Percentiles rank a stretch among this genome's conserved stretches.
These are phyloP conservation scores for Trichoderma atroviride DNA, from an alignment of 2,329 filamentous ascomycete species.

Conservation along the genomic window DNA sequence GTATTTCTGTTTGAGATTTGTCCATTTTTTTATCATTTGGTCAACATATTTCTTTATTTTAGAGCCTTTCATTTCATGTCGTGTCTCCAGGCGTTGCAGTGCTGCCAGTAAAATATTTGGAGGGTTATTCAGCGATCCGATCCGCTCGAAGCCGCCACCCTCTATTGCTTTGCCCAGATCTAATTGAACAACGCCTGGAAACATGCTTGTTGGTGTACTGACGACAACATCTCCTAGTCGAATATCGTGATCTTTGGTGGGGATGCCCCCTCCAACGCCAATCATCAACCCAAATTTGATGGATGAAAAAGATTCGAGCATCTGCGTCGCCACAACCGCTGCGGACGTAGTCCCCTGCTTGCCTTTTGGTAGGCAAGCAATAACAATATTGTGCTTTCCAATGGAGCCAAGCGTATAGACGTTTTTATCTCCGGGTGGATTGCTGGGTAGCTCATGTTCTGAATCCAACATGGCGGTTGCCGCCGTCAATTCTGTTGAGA, in stretches of 20 bases:
- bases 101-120: background rate
- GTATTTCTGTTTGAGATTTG: background rate
- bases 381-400: conserved; percentile 37
- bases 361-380: conserved; percentile 38
- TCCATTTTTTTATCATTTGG: background rate
- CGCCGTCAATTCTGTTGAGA: background rate
- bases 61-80: background rate
- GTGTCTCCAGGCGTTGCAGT: background rate
- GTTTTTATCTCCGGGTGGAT: conserved; percentile 24
- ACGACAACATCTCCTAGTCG: background rate
- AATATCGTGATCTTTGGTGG: background rate
- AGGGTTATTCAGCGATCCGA: background rate
- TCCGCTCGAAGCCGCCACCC: background rate
- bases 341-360: conserved; percentile 37
- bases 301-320: conserved; percentile 38
- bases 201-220: background rate
- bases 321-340: conserved; percentile 36
- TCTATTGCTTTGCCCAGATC: conserved; percentile 19
- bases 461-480: conserved; percentile 29
- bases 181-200: conserved; percentile 24
- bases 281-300: conserved; percentile 14
- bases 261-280: background rate
- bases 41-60: background rate
- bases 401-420: conserved; percentile 36
- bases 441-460: background rate